A percentile compares a stretch with the other conserved stretches of the same genome.
phyloP scores from a whole-genome alignment of 768 basidiomycete genomes.

The Cystobasidium onofrii region DNA sequence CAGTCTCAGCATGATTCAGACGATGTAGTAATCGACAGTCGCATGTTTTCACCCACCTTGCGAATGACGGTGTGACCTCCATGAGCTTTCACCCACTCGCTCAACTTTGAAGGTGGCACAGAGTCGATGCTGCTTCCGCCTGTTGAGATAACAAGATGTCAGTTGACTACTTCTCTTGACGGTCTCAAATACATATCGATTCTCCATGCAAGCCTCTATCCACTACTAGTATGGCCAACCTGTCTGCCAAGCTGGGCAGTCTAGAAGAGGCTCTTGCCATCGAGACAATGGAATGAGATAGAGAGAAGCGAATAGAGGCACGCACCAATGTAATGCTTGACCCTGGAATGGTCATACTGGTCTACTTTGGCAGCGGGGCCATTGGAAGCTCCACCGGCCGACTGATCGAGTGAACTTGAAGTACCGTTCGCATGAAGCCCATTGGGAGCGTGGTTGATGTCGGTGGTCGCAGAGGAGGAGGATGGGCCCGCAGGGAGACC shows the following conservation, averaged over 20 bases:
- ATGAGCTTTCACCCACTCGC: conserved; percentile 80
- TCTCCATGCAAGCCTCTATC: too few species aligned
- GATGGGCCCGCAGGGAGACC: neutral
- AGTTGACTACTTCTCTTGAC: too few species aligned
- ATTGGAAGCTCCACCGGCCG: neutral
- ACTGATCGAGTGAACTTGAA: neutral
- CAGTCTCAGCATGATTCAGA: neutral
- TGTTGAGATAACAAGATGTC: too few species aligned
- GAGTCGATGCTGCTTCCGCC: conserved; percentile 87
- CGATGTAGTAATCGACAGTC: neutral
- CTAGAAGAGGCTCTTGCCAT: too few species aligned
- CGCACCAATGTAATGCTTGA: conserved; percentile 43
- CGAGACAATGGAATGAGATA: neutral
- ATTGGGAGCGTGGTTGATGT: neutral
- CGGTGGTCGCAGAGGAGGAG: neutral
- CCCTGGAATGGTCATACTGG: conserved; percentile 39
- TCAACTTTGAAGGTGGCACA: conserved; percentile 66
- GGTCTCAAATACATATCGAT: too few species aligned
- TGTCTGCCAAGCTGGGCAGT: too few species aligned
- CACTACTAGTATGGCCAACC: too few species aligned
- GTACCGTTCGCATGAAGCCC: neutral
- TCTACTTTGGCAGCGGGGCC: neutral
- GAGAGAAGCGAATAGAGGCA: neutral
- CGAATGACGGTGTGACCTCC: conserved; percentile 98
- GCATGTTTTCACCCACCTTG: conserved; percentile 56